These are phyloP conservation scores for Ustilago xerochloae DNA, from an alignment of 1,284 basidiomycete genomes.

Conservation along the genomic window DNA sequence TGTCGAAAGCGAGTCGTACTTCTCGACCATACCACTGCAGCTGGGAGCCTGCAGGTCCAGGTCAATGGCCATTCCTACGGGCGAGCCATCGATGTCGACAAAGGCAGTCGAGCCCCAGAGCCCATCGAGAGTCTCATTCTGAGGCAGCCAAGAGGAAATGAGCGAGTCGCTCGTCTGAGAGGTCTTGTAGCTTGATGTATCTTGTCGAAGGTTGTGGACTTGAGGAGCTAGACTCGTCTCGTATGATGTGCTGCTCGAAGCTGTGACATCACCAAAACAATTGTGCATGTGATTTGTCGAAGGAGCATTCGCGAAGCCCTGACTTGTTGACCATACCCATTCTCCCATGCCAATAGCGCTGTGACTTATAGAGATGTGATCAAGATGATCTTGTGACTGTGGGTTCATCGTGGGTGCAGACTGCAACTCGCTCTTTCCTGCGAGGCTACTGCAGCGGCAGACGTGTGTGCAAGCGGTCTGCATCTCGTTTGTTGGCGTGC, in stretches of 20 bases:
- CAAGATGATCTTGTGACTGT: not conserved
- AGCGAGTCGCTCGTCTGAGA: not conserved
- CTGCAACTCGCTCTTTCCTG: not conserved
- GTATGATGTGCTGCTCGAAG: not conserved
- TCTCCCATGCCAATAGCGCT: not conserved
- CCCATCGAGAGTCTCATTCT: not conserved
- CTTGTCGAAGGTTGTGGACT: not conserved
- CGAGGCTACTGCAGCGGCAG: constrained; percentile 14
- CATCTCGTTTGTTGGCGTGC: not conserved
- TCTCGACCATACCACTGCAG: not conserved
- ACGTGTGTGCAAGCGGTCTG: constrained; percentile 18
- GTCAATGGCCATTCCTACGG: constrained; percentile 2
- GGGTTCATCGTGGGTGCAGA: not conserved
- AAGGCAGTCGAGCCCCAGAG: not conserved
- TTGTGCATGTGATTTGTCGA: not conserved
- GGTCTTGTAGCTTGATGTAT: not conserved
- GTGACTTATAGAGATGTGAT: not conserved
- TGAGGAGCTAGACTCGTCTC: not conserved
- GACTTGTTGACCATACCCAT: constrained; percentile 17
- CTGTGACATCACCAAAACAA: not conserved
- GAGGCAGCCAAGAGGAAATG: constrained; percentile 6
- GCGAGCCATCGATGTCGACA: not conserved
- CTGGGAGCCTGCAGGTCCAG: not conserved
- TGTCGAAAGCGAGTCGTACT: constrained; percentile 11
- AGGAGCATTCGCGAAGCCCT: constrained; percentile 8